A percentile compares a stretch with the other conserved stretches of the same genome.
These are phyloP conservation scores for Crucihimalaya himalaica DNA, from an alignment of 345 rosid species.

Conservation along the genomic window DNA sequence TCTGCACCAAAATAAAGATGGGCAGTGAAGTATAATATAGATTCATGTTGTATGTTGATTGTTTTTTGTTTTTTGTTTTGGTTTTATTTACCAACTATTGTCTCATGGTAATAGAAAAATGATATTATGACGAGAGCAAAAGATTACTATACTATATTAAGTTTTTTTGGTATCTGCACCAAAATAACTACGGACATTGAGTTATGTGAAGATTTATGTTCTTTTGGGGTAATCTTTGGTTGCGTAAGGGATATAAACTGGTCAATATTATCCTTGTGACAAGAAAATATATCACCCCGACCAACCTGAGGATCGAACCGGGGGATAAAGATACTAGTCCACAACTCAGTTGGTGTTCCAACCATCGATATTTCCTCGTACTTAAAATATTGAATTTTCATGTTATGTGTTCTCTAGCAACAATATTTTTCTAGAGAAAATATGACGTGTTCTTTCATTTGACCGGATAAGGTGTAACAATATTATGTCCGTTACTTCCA, in stretches of 20 bases:
- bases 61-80: too few relatives aligned
- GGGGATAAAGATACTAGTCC: not conserved
- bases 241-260: not conserved
- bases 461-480: conserved; percentile 28
- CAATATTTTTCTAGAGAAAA: conserved; percentile 15
- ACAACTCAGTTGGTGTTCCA: not conserved
- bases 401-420: conserved; percentile 7
- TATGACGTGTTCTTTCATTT: conserved; percentile 2
- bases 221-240: not conserved
- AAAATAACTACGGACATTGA: not conserved
- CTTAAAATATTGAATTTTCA: not conserved
- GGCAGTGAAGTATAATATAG: not conserved
- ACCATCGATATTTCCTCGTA: not conserved
- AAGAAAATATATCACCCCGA: not conserved
- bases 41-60: too few relatives aligned
- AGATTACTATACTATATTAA: not conserved
- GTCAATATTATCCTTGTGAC: not conserved
- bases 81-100: too few relatives aligned
- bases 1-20: not conserved
- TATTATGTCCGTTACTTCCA: conserved; percentile 24
- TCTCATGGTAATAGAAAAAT: too few relatives aligned
- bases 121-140: not conserved
- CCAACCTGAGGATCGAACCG: not conserved
- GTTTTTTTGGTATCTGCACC: not conserved
- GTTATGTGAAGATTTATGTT: not conserved